Evolutionary conservation across 2,329 filamentous ascomycete species (phyloP).

Genomic region (Paecilomyces dactylethromorphus): DNA sequence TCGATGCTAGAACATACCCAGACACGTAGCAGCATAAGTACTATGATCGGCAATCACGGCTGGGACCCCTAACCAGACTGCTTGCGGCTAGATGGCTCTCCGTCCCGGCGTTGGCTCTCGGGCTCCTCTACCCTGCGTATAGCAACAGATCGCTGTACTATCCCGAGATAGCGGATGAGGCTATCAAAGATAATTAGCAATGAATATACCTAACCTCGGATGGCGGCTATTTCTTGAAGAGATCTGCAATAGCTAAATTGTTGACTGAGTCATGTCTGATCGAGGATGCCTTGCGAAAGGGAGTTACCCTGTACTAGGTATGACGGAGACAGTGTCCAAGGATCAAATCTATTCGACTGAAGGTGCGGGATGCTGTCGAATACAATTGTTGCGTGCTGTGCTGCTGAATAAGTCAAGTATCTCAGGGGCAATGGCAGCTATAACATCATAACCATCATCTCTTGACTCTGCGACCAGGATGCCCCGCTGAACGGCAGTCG

Average conservation of each 20-base stretch:
- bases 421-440: not conserved
- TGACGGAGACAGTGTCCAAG: not conserved
- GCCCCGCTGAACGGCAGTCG: not conserved
- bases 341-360: too few relatives aligned
- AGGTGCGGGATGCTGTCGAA: not conserved
- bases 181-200: not conserved
- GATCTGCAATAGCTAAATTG: not conserved
- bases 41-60: too few relatives aligned
- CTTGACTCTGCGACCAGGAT: not conserved
- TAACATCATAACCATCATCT: not conserved
- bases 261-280: not conserved
- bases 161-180: not conserved
- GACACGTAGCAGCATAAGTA: not conserved
- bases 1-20: not conserved
- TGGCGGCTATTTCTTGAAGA: not conserved
- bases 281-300: not conserved
- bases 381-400: not conserved
- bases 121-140: too few relatives aligned
- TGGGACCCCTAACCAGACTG: not conserved
- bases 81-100: not conserved
- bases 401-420: not conserved
- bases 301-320: not conserved
- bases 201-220: not conserved
- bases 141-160: not conserved
- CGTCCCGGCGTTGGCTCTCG: not conserved